A percentile compares a stretch with the other conserved stretches of the same genome.
phyloP scores from a whole-genome alignment of 169 alveolate species.

The Plasmodium vivax region DNA sequence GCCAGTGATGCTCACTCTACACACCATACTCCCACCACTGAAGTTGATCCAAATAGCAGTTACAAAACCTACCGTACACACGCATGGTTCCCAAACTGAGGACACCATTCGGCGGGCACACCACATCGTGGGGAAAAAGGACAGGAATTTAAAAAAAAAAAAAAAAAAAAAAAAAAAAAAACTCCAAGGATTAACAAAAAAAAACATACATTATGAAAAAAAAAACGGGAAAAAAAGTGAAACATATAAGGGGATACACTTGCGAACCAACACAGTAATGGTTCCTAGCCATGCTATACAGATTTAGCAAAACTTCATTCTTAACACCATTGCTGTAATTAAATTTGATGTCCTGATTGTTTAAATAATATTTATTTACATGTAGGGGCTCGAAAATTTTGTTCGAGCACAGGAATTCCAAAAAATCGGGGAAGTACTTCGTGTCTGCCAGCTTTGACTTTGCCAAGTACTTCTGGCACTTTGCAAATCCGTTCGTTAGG shows the following conservation, averaged over 20 bases:
- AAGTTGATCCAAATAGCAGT: background rate
- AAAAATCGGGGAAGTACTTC: conserved; percentile 52
- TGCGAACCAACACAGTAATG: conserved; percentile 68
- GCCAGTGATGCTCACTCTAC: background rate
- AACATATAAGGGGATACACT: conserved; percentile 53
- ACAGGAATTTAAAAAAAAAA: background rate
- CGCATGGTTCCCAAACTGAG: background rate
- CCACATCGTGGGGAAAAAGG: background rate
- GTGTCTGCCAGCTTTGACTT: background rate
- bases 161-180: background rate
- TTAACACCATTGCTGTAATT: conserved; percentile 22
- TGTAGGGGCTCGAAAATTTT: conserved; percentile 29
- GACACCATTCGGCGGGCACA: background rate
- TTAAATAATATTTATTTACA: conserved; percentile 49
- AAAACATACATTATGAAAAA: conserved; percentile 57
- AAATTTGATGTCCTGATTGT: conserved; percentile 46
- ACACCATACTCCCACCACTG: background rate
- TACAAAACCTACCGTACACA: background rate
- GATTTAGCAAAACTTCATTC: conserved; percentile 53
- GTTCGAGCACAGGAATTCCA: conserved; percentile 61
- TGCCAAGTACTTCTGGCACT: conserved; percentile 9
- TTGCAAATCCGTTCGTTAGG: background rate
- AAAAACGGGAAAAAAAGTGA: conserved; percentile 56
- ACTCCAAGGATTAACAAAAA: conserved; percentile 12
- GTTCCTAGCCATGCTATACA: conserved; percentile 58